phyloP scores from a whole-genome alignment of 441 rosid genomes.

The Mallotus japonicus region DNA sequence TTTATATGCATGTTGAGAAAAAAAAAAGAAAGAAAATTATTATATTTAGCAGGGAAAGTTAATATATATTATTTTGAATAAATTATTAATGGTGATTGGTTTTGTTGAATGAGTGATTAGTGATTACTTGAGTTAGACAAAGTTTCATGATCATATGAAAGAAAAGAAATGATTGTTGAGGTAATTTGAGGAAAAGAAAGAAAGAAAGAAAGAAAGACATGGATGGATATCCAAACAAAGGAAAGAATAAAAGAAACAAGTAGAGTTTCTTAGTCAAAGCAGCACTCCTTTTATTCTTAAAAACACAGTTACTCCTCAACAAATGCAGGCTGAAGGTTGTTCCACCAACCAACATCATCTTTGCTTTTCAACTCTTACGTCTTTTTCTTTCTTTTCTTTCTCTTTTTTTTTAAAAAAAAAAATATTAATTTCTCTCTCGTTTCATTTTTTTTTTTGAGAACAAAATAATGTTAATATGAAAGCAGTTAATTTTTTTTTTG shows the following conservation, averaged over 20 bases:
- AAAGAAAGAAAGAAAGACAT: neutral
- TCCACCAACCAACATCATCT: constrained; percentile 38
- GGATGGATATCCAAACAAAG: constrained; percentile 5
- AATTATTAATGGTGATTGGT: too few species aligned
- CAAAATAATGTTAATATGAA: too few species aligned
- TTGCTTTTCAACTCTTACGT: constrained; percentile 24
- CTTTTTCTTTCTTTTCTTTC: neutral
- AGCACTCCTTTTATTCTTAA: constrained; percentile 20
- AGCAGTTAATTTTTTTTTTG: too few species aligned
- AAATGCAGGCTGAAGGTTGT: constrained; percentile 22
- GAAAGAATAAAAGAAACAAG: constrained; percentile 11
- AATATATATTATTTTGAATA: too few species aligned
- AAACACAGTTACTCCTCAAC: constrained; percentile 24
- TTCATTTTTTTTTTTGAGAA: too few species aligned
- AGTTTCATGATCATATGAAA: neutral
- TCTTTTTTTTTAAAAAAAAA: too few species aligned
- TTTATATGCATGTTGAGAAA: neutral
- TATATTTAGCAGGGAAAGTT: too few species aligned
- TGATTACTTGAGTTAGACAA: neutral
- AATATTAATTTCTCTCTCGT: too few species aligned
- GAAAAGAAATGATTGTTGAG: constrained; percentile 4
- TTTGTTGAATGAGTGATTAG: neutral
- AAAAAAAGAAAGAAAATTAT: neutral
- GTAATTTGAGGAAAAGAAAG: neutral
- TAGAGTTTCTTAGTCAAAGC: constrained; percentile 22